phyloP scores from a whole-genome alignment of 805 yeast genomes.

The Hanseniaspora guilliermondii region DNA sequence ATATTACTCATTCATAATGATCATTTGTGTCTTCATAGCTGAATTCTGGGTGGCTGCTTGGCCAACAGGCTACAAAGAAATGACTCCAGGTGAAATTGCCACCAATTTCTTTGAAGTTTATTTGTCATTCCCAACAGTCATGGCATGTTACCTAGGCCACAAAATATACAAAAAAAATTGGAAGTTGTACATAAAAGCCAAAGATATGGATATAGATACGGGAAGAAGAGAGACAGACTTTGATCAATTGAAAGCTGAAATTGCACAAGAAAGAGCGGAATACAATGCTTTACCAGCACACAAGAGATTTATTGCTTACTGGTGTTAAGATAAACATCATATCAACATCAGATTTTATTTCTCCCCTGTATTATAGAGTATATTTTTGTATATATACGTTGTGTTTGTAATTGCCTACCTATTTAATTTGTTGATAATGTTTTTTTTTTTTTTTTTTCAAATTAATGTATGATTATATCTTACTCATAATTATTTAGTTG shows the following conservation, averaged over 20 bases:
- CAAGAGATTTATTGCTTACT: conserved; percentile 32
- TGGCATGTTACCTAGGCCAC: conserved; percentile 46
- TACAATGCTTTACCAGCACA: conserved; percentile 36
- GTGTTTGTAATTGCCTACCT: no score
- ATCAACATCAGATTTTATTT: not conserved
- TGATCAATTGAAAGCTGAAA: conserved; percentile 40
- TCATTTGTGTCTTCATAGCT: conserved; percentile 50
- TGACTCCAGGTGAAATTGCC: conserved; percentile 34
- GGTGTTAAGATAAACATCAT: conserved; percentile 31
- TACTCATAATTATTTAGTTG: no score
- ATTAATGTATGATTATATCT: no score
- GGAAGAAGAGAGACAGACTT: conserved; percentile 50
- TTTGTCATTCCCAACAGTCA: conserved; percentile 50
- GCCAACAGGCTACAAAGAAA: conserved; percentile 46
- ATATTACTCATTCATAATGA: conserved; percentile 44
- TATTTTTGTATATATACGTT: no score
- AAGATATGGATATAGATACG: conserved; percentile 47
- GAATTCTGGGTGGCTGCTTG: conserved; percentile 75
- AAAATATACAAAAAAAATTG: conserved; percentile 40
- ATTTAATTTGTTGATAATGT: not conserved
- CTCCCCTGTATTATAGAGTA: not conserved
- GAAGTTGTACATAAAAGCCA: conserved; percentile 32
- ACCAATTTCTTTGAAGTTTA: conserved; percentile 51
- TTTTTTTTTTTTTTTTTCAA: no score
- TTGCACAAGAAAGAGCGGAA: conserved; percentile 39